A percentile compares a stretch with the other conserved stretches of the same genome.
Conservation (phyloP, 2,329 filamentous ascomycete genomes). For the Sporothrix curviconia region DNA sequence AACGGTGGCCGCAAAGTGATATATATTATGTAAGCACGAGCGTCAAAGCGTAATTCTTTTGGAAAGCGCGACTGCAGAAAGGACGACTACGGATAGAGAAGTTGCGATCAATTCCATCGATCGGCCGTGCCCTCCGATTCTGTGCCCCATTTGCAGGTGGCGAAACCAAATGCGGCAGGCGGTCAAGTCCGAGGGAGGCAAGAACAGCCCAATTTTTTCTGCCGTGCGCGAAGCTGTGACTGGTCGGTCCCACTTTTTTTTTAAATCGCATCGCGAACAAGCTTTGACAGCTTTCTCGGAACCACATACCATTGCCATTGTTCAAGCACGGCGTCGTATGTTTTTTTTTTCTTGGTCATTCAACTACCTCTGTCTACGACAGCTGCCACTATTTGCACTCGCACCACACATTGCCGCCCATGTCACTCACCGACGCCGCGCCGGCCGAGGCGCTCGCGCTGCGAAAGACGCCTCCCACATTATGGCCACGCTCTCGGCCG, state of each 20-base stretch:
- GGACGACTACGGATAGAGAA: neutral
- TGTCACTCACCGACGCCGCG: slow-evolving; percentile 86
- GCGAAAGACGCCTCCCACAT: slow-evolving; percentile 77
- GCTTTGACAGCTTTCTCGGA: too few relatives aligned
- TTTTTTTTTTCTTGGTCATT: too few relatives aligned
- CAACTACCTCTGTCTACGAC: neutral
- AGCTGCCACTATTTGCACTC: too few relatives aligned
- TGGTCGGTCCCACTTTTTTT: neutral
- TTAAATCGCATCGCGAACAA: too few relatives aligned
- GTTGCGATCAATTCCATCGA: neutral
- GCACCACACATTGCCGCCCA: too few relatives aligned
- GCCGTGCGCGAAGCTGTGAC: neutral
- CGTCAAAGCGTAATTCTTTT: too few relatives aligned
- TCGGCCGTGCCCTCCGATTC: slow-evolving; percentile 12
- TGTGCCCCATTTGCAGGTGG: neutral
- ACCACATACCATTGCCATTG: too few relatives aligned
- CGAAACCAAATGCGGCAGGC: neutral
- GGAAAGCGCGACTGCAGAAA: neutral
- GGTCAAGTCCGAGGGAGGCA: neutral
- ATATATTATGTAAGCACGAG: too few relatives aligned
- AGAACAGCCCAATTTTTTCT: neutral
- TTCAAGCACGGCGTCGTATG: too few relatives aligned
- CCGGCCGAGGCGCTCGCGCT: slow-evolving; percentile 69
- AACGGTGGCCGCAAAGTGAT: too few relatives aligned
- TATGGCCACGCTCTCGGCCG: slow-evolving; percentile 70